A percentile compares a stretch with the other conserved stretches of the same genome.
Evolutionary conservation across 2,329 filamentous ascomycete genomes (phyloP).

Genomic region (Alternaria brassicae): DNA sequence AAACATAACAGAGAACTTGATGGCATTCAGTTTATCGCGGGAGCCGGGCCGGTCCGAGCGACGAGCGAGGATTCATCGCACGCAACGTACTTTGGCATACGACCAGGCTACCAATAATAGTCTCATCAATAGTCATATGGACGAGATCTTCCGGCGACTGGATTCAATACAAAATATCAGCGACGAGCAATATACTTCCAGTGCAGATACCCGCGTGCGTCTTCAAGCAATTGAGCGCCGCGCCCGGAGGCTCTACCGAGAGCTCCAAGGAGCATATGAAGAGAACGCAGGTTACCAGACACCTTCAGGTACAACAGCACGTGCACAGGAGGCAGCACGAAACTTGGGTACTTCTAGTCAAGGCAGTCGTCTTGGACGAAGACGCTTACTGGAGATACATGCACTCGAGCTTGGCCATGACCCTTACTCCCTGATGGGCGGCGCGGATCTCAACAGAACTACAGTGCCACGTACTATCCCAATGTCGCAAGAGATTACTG

Average conservation of each 20-base stretch:
- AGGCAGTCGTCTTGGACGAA: background rate
- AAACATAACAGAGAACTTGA: slow-evolving; percentile 1
- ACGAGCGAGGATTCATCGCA: background rate
- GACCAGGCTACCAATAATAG: background rate
- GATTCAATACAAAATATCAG: background rate
- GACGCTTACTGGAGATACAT: background rate
- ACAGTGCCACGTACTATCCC: background rate
- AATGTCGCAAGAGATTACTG: background rate
- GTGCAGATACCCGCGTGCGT: background rate
- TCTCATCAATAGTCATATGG: background rate
- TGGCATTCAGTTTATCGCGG: background rate
- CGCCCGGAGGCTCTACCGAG: background rate
- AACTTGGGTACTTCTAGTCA: background rate
- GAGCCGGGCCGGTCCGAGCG: background rate
- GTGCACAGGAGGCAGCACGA: background rate
- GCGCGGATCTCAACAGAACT: background rate
- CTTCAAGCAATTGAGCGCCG: slow-evolving; percentile 5
- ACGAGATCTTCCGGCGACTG: background rate
- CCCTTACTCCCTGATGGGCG: background rate
- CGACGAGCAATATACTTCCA: background rate
- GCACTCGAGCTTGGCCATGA: background rate
- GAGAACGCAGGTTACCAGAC: too few relatives aligned
- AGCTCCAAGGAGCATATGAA: background rate
- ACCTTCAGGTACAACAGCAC: background rate
- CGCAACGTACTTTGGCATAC: background rate